Percentiles rank a stretch among this genome's conserved stretches.
Conservation (phyloP, 768 basidiomycete genomes). For the Naganishia friedmannii region DNA sequence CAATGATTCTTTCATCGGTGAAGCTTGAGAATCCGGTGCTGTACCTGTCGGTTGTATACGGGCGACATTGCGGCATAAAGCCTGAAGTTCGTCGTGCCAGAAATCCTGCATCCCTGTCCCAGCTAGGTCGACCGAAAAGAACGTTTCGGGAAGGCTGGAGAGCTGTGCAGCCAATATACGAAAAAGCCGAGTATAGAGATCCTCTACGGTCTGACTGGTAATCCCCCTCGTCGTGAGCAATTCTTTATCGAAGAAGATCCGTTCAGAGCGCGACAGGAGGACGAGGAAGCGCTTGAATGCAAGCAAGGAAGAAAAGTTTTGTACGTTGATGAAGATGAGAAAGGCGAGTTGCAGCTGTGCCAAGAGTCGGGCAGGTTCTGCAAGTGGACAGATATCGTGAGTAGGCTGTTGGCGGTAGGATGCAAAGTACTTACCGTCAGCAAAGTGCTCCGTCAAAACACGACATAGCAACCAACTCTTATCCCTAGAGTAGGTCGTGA, state of each 20-base stretch:
- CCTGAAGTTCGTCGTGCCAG: slow-evolving; percentile 38
- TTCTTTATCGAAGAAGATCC: not conserved
- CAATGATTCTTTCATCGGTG: slow-evolving; percentile 23
- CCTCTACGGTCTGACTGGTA: not conserved
- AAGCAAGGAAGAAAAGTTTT: slow-evolving; percentile 52
- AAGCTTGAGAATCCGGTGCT: not conserved
- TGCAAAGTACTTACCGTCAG: slow-evolving; percentile 42
- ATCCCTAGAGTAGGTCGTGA: slow-evolving; percentile 51
- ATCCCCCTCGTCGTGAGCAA: slow-evolving; percentile 16
- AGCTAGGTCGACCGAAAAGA: slow-evolving; percentile 44
- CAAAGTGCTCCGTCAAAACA: slow-evolving; percentile 40
- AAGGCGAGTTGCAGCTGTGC: slow-evolving; percentile 53
- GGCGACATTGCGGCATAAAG: slow-evolving; percentile 7
- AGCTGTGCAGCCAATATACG: slow-evolving; percentile 38
- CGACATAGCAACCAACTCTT: slow-evolving; percentile 52
- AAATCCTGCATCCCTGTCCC: slow-evolving; percentile 46
- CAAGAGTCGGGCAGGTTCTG: slow-evolving; percentile 47
- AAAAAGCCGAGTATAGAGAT: slow-evolving; percentile 30
- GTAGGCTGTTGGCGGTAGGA: not conserved
- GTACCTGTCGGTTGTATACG: not conserved
- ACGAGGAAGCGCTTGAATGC: slow-evolving; percentile 51
- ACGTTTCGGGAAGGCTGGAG: slow-evolving; percentile 36
- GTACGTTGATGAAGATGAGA: slow-evolving; percentile 51
- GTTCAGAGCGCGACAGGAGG: slow-evolving; percentile 43
- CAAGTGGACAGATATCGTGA: not conserved